phyloP scores from a whole-genome alignment of 2,329 filamentous ascomycete species.

The Neopestalotiopsis sp. region DNA sequence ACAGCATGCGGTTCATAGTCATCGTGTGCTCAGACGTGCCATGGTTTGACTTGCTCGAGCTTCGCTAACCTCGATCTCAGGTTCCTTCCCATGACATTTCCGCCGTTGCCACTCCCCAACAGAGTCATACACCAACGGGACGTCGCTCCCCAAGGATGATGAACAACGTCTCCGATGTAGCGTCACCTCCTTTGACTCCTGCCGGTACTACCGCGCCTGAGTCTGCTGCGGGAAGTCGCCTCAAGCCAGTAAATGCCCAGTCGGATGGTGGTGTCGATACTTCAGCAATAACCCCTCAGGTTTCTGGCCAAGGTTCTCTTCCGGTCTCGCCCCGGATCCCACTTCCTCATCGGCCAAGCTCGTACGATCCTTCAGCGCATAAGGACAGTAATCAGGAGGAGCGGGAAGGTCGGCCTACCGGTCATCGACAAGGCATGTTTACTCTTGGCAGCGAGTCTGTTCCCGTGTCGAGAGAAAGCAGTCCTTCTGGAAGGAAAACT shows the following conservation, averaged over 20 bases:
- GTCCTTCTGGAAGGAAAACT: slow-evolving; percentile 64
- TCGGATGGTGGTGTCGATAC: slow-evolving; percentile 35
- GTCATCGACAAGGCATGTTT: slow-evolving; percentile 62
- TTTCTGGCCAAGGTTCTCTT: slow-evolving; percentile 62
- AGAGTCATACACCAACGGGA: slow-evolving; percentile 69
- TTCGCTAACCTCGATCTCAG: slow-evolving; percentile 40
- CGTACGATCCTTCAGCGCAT: slow-evolving; percentile 48
- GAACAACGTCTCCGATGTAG: slow-evolving; percentile 74
- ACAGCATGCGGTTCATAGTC: not conserved
- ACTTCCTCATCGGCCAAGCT: slow-evolving; percentile 48
- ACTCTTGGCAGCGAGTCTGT: slow-evolving; percentile 54
- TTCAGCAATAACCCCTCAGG: slow-evolving; percentile 70
- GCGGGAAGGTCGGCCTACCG: slow-evolving; percentile 32
- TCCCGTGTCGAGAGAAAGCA: slow-evolving; percentile 65
- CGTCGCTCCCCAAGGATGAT: slow-evolving; percentile 70
- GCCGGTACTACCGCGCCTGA: slow-evolving; percentile 68
- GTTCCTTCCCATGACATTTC: slow-evolving; percentile 66
- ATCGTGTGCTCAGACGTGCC: not conserved
- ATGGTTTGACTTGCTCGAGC: not conserved
- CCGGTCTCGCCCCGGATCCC: slow-evolving; percentile 46
- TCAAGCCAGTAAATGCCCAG: slow-evolving; percentile 26
- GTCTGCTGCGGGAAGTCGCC: slow-evolving; percentile 31
- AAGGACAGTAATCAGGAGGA: slow-evolving; percentile 46
- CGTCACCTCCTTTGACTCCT: slow-evolving; percentile 89
- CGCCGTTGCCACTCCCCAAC: slow-evolving; percentile 65